phyloP scores from a whole-genome alignment of 1,284 basidiomycete genomes.

The Fistulina hepatica region DNA sequence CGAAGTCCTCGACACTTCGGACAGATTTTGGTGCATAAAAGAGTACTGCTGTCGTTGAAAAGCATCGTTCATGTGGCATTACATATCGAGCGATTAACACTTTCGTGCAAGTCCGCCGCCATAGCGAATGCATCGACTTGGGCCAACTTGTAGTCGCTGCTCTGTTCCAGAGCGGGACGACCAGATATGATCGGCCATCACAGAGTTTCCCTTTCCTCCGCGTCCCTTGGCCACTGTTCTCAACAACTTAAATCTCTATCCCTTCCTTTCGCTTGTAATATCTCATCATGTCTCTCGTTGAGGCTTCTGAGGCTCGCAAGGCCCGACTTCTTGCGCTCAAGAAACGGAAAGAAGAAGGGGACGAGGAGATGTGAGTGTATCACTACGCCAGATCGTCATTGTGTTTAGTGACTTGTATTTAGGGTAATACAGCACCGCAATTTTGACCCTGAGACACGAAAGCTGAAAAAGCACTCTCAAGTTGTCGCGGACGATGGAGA shows the following conservation, averaged over 20 bases:
- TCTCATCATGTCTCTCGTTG: slow-evolving; percentile 64
- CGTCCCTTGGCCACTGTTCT: too few species aligned
- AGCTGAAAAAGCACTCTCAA: slow-evolving; percentile 52
- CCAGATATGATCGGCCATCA: too few species aligned
- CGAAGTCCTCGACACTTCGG: slow-evolving; percentile 60
- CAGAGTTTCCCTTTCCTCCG: too few species aligned
- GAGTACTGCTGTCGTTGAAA: slow-evolving; percentile 25
- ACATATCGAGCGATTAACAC: slow-evolving; percentile 20
- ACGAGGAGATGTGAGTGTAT: slow-evolving; percentile 28
- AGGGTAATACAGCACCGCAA: slow-evolving; percentile 64
- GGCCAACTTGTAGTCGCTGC: too few species aligned
- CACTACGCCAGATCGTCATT: neutral
- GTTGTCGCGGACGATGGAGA: slow-evolving; percentile 28
- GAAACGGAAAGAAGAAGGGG: slow-evolving; percentile 50
- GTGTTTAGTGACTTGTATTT: slow-evolving; percentile 5
- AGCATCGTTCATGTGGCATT: slow-evolving; percentile 16
- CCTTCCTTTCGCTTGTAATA: slow-evolving; percentile 9
- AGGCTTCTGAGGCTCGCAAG: slow-evolving; percentile 79
- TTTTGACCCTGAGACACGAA: slow-evolving; percentile 77
- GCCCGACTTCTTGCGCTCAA: slow-evolving; percentile 74
- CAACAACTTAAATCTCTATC: too few species aligned
- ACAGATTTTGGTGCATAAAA: slow-evolving; percentile 25
- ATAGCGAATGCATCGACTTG: too few species aligned
- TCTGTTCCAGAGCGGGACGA: too few species aligned
- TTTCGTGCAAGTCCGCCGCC: too few species aligned